phyloP scores from a whole-genome alignment of 768 basidiomycete species.

The Russula foetens region DNA sequence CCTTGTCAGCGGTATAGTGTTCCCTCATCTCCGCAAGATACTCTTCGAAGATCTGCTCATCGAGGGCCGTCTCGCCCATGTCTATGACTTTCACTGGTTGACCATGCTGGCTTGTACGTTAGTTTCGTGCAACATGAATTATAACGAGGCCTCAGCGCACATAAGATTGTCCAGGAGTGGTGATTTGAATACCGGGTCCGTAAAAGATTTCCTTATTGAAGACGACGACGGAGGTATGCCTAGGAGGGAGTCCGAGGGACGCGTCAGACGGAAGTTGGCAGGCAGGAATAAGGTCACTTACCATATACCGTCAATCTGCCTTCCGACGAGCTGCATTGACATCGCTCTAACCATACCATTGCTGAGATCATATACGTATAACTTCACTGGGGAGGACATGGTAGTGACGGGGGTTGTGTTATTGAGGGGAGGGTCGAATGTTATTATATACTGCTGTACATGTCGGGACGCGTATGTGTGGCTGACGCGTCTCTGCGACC shows the following conservation, averaged over 20 bases:
- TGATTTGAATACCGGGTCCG: constrained; percentile 74
- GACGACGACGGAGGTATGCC: constrained; percentile 91
- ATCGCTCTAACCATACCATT: constrained; percentile 76
- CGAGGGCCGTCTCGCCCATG: constrained; percentile 73
- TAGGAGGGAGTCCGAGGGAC: constrained; percentile 25
- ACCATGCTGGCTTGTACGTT: constrained; percentile 50
- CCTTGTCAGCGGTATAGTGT: constrained; percentile 87
- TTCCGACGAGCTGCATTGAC: constrained; percentile 74
- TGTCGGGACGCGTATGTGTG: not conserved
- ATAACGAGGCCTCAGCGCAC: constrained; percentile 35
- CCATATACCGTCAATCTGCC: constrained; percentile 93
- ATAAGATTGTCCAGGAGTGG: constrained; percentile 73
- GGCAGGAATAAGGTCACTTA: constrained; percentile 28
- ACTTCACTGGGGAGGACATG: constrained; percentile 42
- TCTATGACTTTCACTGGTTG: constrained; percentile 59
- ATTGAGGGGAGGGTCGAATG: not conserved
- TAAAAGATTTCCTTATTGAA: constrained; percentile 86
- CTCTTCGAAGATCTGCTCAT: constrained; percentile 79
- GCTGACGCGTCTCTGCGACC: constrained; percentile 13
- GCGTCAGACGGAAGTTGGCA: constrained; percentile 1
- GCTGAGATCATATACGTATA: constrained; percentile 90
- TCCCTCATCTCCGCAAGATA: constrained; percentile 68
- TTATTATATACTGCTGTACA: not conserved
- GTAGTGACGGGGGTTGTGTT: not conserved
- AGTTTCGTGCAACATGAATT: not conserved